phyloP scores from a whole-genome alignment of 106 monocot genomes.

The Ottelia alismoides region DNA sequence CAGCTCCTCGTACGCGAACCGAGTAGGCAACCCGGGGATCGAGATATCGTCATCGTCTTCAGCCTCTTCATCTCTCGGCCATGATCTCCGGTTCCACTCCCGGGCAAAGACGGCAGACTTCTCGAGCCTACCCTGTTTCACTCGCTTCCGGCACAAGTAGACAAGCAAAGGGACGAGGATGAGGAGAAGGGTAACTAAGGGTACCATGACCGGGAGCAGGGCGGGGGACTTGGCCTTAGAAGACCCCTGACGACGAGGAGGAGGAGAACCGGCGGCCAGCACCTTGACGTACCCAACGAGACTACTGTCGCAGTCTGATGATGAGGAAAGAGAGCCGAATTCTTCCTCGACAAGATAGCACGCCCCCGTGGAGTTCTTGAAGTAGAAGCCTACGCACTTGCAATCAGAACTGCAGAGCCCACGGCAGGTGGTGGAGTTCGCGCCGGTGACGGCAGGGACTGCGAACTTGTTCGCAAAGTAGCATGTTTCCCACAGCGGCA shows the following conservation, averaged over 20 bases:
- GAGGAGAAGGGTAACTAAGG: slow-evolving; percentile 40
- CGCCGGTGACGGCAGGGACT: slow-evolving; percentile 7
- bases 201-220: slow-evolving; percentile 39
- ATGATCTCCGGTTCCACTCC: neutral
- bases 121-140: neutral
- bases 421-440: slow-evolving; percentile 22
- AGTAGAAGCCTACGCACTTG: slow-evolving; percentile 68
- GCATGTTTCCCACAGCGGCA: slow-evolving; percentile 16
- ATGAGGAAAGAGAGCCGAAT: slow-evolving; percentile 34
- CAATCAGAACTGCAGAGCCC: slow-evolving; percentile 51
- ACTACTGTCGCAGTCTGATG: neutral
- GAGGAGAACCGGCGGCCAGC: neutral
- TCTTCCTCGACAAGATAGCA: slow-evolving; percentile 44
- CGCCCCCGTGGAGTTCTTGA: slow-evolving; percentile 23
- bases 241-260: neutral
- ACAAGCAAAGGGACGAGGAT: slow-evolving; percentile 31
- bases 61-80: neutral
- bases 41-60: slow-evolving; percentile 30
- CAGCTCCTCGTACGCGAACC: slow-evolving; percentile 30
- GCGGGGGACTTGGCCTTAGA: neutral
- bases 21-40: slow-evolving; percentile 61
- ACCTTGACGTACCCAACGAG: slow-evolving; percentile 46
- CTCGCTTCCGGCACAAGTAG: slow-evolving; percentile 18
- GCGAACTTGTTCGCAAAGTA: slow-evolving; percentile 62
- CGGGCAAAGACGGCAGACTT: slow-evolving; percentile 5